phyloP scores from a whole-genome alignment of 495 filamentous ascomycete genomes.

The Penicillium coprophilum region DNA sequence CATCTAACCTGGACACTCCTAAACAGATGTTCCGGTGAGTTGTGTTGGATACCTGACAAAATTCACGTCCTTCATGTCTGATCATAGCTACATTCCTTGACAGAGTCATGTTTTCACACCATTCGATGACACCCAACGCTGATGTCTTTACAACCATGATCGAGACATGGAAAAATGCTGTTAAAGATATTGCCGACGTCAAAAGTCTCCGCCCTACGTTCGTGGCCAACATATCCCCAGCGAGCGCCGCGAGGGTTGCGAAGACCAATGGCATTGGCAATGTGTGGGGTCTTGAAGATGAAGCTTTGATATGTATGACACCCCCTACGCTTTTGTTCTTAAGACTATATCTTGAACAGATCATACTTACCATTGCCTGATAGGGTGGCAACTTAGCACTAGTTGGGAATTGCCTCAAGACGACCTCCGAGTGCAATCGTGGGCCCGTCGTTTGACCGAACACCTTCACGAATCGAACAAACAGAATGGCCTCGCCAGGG shows the following conservation, averaged over 20 bases:
- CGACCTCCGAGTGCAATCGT: too few relatives aligned
- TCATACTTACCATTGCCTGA: too few relatives aligned
- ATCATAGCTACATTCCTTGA: neutral
- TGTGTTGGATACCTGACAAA: neutral
- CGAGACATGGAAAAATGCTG: slow-evolving; percentile 26
- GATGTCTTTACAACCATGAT: slow-evolving; percentile 21
- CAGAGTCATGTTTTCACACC: slow-evolving; percentile 27
- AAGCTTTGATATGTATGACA: slow-evolving; percentile 4
- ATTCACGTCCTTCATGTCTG: too few relatives aligned
- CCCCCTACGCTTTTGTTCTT: too few relatives aligned
- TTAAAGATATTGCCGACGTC: slow-evolving; percentile 17
- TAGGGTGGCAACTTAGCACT: too few relatives aligned
- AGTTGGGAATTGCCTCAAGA: too few relatives aligned
- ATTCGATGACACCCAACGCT: slow-evolving; percentile 24
- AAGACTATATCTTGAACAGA: too few relatives aligned
- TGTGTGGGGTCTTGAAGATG: slow-evolving; percentile 37
- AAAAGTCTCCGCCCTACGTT: too few relatives aligned
- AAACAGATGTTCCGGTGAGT: slow-evolving; percentile 32
- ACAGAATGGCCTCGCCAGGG: slow-evolving; percentile 17
- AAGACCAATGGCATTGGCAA: slow-evolving; percentile 34
- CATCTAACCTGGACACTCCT: slow-evolving; percentile 22
- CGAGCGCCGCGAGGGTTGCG: slow-evolving; percentile 16
- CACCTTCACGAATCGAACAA: slow-evolving; percentile 10
- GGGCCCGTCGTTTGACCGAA: too few relatives aligned
- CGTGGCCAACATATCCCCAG: slow-evolving; percentile 15